These are phyloP conservation scores for Biscogniauxia sp. DNA, from an alignment of 2,329 filamentous ascomycete genomes.

Conservation along the genomic window DNA sequence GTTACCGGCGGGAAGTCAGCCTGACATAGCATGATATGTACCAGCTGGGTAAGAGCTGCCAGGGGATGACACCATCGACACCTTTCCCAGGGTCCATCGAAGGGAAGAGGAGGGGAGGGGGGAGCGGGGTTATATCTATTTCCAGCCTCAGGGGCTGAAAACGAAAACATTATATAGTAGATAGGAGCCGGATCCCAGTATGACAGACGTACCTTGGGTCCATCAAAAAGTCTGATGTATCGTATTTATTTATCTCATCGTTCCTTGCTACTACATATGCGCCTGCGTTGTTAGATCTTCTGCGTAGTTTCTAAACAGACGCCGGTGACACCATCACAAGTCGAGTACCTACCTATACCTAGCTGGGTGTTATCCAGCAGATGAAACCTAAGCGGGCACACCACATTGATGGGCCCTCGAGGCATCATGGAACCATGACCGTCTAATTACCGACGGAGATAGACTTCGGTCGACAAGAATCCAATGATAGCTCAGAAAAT, in stretches of 20 bases:
- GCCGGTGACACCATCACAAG: too few relatives aligned
- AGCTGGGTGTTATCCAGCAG: too few relatives aligned
- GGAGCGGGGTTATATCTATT: not conserved
- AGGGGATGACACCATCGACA: not conserved
- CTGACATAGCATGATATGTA: too few relatives aligned
- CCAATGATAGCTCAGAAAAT: not conserved
- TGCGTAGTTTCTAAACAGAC: not conserved
- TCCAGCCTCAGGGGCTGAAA: not conserved
- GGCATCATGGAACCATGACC: not conserved
- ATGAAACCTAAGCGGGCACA: not conserved
- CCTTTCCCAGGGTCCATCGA: not conserved
- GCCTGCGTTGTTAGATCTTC: too few relatives aligned
- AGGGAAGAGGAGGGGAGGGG: too few relatives aligned
- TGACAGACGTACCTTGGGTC: not conserved
- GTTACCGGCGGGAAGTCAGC: too few relatives aligned
- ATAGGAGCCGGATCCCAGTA: not conserved
- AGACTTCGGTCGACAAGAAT: not conserved
- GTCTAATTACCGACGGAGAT: not conserved
- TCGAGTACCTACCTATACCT: too few relatives aligned
- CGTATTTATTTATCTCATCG: not conserved
- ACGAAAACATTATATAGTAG: not conserved
- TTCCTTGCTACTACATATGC: not conserved
- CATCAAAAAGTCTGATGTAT: not conserved
- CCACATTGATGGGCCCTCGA: not conserved
- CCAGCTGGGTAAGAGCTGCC: too few relatives aligned